Evolutionary conservation across 2,329 filamentous ascomycete species (phyloP), one percentile per base, ranked within the genome.

Genomic region (Trichoderma aggressivum): DNA sequence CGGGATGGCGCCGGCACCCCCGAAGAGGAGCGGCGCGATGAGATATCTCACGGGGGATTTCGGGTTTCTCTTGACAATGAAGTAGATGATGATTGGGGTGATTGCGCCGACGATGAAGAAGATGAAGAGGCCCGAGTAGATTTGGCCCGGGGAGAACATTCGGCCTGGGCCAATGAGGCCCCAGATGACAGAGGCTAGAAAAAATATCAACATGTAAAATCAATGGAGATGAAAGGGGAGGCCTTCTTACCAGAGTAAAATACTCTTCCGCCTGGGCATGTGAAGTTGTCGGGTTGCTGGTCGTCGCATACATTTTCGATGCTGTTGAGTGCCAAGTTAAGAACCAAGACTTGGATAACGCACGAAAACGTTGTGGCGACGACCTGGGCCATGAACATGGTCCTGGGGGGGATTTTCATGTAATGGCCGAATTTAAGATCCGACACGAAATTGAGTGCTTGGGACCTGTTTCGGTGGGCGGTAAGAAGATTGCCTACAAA

Each of bases 401-500:
- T 90, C 21, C 88, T 84, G 16, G 89, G 90, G 0, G 90, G 90
- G 11, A 89, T 88, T 79, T 89, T 89, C 89, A 93, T 92, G 82
- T 93, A 93, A 77, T 92, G 91, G 6, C 88, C 90, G 58, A 91
- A 88, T 76, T 92, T 92, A 73, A 92, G 83, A 76, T 92, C 90
- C 8, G 87, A 84, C 12, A 89, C 84, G 76, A 92, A 92, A 74
- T 84, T 86, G 47, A 92, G 83, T 0, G 89, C 87, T 79, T 92
- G 89, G 1, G 86, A 88, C 80, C 80, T 82, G n/a, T 50, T 76
- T 30, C 14, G 24, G 7, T 3, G n/a, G 5, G 21, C 16, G 18
- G 53, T 67, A 5, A 67, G 39, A n/a, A 28, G n/a, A 43, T 18
- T 39, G n/a, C 3, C 7, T n/a, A 26, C 16, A n/a, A 14, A 12